Evolutionary conservation across 2,329 filamentous ascomycete species (phyloP).

Genomic region (Pochonia chlamydosporia): DNA sequence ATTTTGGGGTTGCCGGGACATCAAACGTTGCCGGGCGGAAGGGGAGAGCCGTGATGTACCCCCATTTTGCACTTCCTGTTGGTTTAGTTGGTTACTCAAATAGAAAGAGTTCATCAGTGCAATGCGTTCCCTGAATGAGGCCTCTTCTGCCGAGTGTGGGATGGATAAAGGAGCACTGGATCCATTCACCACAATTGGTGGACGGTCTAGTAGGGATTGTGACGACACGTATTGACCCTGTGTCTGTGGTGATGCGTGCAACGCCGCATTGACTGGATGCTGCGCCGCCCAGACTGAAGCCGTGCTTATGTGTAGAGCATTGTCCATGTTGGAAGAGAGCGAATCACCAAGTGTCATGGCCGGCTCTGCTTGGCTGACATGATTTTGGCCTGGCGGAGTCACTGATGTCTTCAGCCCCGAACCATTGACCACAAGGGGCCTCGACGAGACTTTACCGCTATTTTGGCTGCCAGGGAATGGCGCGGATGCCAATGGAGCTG

Average conservation of each 20-base stretch:
- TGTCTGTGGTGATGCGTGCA: background rate
- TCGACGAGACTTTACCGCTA: slow-evolving; percentile 25
- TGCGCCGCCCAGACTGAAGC: slow-evolving; percentile 1
- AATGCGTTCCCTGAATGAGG: slow-evolving; percentile 37
- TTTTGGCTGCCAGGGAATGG: slow-evolving; percentile 29
- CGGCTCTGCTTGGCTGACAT: slow-evolving; percentile 11
- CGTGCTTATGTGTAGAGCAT: slow-evolving; percentile 21
- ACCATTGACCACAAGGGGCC: slow-evolving; percentile 50
- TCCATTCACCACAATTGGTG: slow-evolving; percentile 31
- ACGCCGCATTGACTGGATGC: slow-evolving; percentile 6
- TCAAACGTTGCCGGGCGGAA: slow-evolving; percentile 28
- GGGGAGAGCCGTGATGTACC: slow-evolving; percentile 24
- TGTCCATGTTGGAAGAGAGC: slow-evolving; percentile 16
- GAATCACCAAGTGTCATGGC: slow-evolving; percentile 18
- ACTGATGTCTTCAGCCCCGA: slow-evolving; percentile 32
- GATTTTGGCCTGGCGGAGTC: slow-evolving; percentile 13
- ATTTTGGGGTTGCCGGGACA: slow-evolving; percentile 38
- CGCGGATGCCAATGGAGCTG: slow-evolving; percentile 30
- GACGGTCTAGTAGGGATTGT: slow-evolving; percentile 17
- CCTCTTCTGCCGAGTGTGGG: slow-evolving; percentile 24
- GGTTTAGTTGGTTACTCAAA: slow-evolving; percentile 17
- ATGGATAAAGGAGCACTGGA: slow-evolving; percentile 15
- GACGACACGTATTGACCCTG: slow-evolving; percentile 1
- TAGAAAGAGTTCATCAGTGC: slow-evolving; percentile 31
- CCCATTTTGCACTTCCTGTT: slow-evolving; percentile 25